phyloP scores from a whole-genome alignment of 208 protist species.

The Vickermania ingenoplastis region DNA sequence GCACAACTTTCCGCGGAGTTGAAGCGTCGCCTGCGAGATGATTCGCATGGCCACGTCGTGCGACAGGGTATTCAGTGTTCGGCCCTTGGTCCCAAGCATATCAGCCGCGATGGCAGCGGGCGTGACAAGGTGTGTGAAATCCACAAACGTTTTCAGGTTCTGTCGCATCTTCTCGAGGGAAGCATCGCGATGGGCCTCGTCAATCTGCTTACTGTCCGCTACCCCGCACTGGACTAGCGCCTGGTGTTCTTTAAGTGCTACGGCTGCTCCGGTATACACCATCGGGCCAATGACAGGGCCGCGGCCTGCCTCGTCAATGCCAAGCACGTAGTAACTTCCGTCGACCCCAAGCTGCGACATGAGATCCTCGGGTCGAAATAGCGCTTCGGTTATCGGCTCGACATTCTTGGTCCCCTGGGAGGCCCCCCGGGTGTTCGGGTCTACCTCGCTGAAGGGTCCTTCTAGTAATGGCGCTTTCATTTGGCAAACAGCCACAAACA shows the following conservation, averaged over 20 bases:
- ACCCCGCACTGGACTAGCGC: constrained; percentile 64
- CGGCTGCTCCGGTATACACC: constrained; percentile 88
- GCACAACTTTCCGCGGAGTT: constrained; percentile 57
- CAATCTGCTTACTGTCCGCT: constrained; percentile 84
- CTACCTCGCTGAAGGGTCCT: too few species aligned
- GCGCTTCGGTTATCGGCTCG: neutral
- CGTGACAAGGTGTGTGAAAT: constrained; percentile 53
- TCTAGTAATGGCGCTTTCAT: too few species aligned
- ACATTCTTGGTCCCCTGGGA: neutral
- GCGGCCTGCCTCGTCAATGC: constrained; percentile 94
- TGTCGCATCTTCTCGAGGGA: constrained; percentile 42
- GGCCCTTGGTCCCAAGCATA: constrained; percentile 58
- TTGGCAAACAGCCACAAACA: too few species aligned
- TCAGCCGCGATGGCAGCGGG: constrained; percentile 61
- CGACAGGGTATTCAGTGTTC: constrained; percentile 84
- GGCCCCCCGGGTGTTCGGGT: neutral
- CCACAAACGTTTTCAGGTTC: constrained; percentile 40
- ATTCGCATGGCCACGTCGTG: constrained; percentile 79
- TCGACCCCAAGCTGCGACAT: constrained; percentile 34
- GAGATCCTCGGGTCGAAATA: constrained; percentile 50
- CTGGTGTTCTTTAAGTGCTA: constrained; percentile 67
- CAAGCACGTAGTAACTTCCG: constrained; percentile 71
- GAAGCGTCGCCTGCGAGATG: constrained; percentile 64
- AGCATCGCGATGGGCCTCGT: constrained; percentile 34
- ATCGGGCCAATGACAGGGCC: constrained; percentile 92